A percentile compares a stretch with the other conserved stretches of the same genome.
These are phyloP conservation scores for Paramecium primaurelia DNA, from an alignment of 73 alveolate genomes.

Conservation along the genomic window DNA sequence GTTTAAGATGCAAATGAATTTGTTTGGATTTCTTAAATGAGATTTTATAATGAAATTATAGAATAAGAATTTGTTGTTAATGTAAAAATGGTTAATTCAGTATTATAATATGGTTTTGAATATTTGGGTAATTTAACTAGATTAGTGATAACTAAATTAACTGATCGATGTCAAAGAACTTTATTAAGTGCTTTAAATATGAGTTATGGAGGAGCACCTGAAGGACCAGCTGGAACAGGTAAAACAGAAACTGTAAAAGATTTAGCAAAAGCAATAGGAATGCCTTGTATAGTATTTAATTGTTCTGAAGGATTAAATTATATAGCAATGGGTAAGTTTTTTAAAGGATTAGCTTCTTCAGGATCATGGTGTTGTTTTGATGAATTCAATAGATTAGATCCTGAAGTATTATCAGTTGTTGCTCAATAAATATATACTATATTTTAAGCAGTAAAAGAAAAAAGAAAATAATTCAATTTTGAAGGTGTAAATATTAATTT, in stretches of 20 bases:
- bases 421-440: constrained; percentile 80
- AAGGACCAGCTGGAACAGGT: constrained; percentile 98
- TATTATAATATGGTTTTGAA: constrained; percentile 94
- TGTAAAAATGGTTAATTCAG: constrained; percentile 82
- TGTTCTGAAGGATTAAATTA: constrained; percentile 96
- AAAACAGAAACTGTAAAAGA: constrained; percentile 97
- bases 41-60: constrained; percentile 95
- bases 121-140: constrained; percentile 85
- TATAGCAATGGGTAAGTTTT: constrained; percentile 93
- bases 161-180: constrained; percentile 91
- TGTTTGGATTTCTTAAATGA: constrained; percentile 98
- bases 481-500: constrained; percentile 74
- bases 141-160: constrained; percentile 88
- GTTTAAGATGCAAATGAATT: constrained; percentile 88
- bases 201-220: constrained; percentile 93
- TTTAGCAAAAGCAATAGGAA: constrained; percentile 95
- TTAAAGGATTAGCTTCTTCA: constrained; percentile 71
- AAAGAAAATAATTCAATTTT: constrained; percentile 47
- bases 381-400: constrained; percentile 96
- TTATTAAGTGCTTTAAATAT: constrained; percentile 85
- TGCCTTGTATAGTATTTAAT: constrained; percentile 93
- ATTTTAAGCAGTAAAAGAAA: constrained; percentile 5
- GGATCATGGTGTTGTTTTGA: constrained; percentile 99
- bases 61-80: background rate
- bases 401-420: constrained; percentile 92